Percentiles rank a stretch among this genome's conserved stretches.
phyloP scores from a whole-genome alignment of 2,329 filamentous ascomycete genomes.

The Magnaporthiopsis poae region DNA sequence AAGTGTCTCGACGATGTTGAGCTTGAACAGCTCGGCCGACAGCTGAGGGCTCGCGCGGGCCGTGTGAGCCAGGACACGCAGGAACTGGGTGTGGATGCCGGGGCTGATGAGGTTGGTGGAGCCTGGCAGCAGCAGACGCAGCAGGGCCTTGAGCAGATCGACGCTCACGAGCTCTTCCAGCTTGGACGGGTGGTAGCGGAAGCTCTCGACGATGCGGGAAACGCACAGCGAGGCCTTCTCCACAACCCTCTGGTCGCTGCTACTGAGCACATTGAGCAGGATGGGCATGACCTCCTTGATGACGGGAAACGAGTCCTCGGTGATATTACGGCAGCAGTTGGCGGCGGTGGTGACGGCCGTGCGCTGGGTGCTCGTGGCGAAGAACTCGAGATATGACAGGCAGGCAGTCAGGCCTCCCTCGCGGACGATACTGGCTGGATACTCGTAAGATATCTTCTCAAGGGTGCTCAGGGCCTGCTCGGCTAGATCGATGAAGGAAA shows the following conservation, averaged over 20 bases:
- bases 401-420: conserved; percentile 95
- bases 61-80: conserved; percentile 82
- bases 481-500: conserved; percentile 91
- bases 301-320: conserved; percentile 82
- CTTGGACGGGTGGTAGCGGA: conserved; percentile 77
- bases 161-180: conserved; percentile 87
- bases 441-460: conserved; percentile 95
- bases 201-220: conserved; percentile 91
- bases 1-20: conserved; percentile 93
- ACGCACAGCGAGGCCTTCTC: conserved; percentile 95
- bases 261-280: conserved; percentile 76
- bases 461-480: conserved; percentile 94
- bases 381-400: conserved; percentile 91
- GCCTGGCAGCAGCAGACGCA: conserved; percentile 80
- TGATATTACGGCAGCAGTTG: conserved; percentile 95
- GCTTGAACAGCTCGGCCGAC: conserved; percentile 83
- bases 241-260: conserved; percentile 90
- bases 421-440: conserved; percentile 85
- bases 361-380: conserved; percentile 89
- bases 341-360: conserved; percentile 95
- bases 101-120: conserved; percentile 91
- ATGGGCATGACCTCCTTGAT: conserved; percentile 95
- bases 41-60: conserved; percentile 78
- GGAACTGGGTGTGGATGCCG: conserved; percentile 91
- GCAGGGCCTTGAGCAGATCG: conserved; percentile 72